These are phyloP conservation scores for Sporopachydermia cereana DNA, from an alignment of 1,139 yeast species.

Conservation along the genomic window DNA sequence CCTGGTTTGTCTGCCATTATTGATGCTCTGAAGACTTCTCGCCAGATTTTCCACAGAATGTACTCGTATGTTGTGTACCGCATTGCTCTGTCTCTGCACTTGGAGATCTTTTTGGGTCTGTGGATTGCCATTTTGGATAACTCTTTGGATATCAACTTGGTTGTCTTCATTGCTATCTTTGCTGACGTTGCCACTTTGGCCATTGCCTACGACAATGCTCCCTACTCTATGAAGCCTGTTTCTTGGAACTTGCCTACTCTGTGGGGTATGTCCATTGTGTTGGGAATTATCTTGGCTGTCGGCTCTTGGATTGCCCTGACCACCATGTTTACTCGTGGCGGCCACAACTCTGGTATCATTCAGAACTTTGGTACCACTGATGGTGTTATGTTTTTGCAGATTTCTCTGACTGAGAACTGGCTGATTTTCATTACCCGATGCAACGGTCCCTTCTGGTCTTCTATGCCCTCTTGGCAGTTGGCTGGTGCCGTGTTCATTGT, in stretches of 20 bases:
- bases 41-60: constrained; percentile 78
- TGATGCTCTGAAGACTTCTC: constrained; percentile 65
- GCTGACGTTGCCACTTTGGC: constrained; percentile 73
- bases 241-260: constrained; percentile 93
- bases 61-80: constrained; percentile 73
- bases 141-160: constrained; percentile 53
- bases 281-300: constrained; percentile 54
- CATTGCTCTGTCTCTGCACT: constrained; percentile 62
- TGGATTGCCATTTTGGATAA: constrained; percentile 64
- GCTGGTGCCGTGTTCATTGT: constrained; percentile 58
- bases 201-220: constrained; percentile 81
- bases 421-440: constrained; percentile 70
- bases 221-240: constrained; percentile 92
- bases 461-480: constrained; percentile 64
- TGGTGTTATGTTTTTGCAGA: constrained; percentile 60
- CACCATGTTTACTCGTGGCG: constrained; percentile 42
- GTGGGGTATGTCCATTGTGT: constrained; percentile 65
- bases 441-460: constrained; percentile 69
- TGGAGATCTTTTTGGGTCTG: constrained; percentile 62
- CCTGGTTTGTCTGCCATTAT: constrained; percentile 72
- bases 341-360: constrained; percentile 45
- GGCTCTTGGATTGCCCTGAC: constrained; percentile 69
- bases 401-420: constrained; percentile 71
- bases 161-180: constrained; percentile 65
- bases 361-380: constrained; percentile 64